Evolutionary conservation across 2,329 filamentous ascomycete genomes (phyloP).

Genomic region (Paecilomyces variotii): DNA sequence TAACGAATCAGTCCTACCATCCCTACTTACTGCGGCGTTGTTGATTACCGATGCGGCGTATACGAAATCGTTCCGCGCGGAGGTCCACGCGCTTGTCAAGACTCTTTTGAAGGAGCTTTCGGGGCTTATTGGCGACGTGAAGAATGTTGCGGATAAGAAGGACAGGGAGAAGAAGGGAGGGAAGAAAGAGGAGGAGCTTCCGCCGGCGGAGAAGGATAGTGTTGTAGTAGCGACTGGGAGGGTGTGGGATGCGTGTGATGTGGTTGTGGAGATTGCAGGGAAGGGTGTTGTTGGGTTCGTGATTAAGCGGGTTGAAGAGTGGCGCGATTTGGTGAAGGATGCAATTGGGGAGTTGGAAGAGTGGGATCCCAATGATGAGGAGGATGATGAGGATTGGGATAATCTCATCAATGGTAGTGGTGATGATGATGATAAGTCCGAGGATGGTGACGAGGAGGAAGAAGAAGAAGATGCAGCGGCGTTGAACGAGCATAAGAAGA

Average conservation of each 20-base stretch:
- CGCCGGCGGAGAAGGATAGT: conserved; percentile 38
- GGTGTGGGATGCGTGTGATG: conserved; percentile 78
- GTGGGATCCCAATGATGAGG: conserved; percentile 68
- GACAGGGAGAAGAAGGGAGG: conserved; percentile 31
- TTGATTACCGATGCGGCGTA: conserved; percentile 55
- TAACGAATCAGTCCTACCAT: conserved; percentile 64
- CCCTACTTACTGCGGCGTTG: conserved; percentile 62
- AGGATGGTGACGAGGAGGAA: conserved; percentile 8
- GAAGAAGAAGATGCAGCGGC: conserved; percentile 19
- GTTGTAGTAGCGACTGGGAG: conserved; percentile 63
- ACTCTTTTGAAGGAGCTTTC: conserved; percentile 56
- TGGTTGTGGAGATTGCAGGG: conserved; percentile 54
- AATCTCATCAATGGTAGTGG: conserved; percentile 24
- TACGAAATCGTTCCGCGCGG: conserved; percentile 54
- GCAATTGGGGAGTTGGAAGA: conserved; percentile 79
- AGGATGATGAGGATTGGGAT: conserved; percentile 52
- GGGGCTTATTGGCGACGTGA: conserved; percentile 53
- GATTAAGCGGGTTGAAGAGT: conserved; percentile 63
- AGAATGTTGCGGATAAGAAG: conserved; percentile 37
- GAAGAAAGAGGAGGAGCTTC: conserved; percentile 20
- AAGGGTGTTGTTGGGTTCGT: conserved; percentile 64
- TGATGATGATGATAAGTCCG: conserved; percentile 9
- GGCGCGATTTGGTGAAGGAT: conserved; percentile 68
- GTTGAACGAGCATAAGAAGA: conserved; percentile 33
- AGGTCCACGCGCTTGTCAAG: conserved; percentile 53